phyloP scores from a whole-genome alignment of 163 green algal species.

The Prototheca cutis region DNA sequence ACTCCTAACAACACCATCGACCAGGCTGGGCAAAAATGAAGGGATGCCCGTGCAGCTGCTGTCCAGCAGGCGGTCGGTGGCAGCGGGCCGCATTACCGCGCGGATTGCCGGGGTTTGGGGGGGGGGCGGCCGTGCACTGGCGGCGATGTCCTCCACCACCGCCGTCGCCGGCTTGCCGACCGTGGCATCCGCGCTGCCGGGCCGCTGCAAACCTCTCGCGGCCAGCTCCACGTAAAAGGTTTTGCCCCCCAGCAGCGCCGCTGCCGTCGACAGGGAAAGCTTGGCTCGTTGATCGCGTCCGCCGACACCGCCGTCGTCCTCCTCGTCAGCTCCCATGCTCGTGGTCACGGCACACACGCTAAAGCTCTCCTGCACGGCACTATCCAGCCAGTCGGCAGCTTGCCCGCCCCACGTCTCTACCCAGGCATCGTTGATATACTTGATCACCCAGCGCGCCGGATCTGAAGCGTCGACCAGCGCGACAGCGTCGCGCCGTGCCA shows the following conservation, averaged over 20 bases:
- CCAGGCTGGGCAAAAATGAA: conserved; percentile 1
- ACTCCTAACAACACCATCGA: not conserved
- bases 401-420: conserved; percentile 3
- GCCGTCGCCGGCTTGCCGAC: too few relatives aligned
- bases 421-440: conserved; percentile 36
- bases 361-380: conserved; percentile 1
- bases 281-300: too few relatives aligned
- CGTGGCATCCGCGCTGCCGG: too few relatives aligned
- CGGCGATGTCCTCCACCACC: too few relatives aligned
- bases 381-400: not conserved
- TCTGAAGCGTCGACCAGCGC: conserved; percentile 31
- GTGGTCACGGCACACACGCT: not conserved
- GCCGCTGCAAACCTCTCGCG: too few relatives aligned
- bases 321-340: not conserved
- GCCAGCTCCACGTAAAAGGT: not conserved
- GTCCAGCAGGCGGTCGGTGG: not conserved
- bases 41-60: conserved; percentile 7
- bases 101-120: not conserved
- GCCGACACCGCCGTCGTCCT: not conserved
- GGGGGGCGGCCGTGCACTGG: not conserved
- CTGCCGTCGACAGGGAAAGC: too few relatives aligned
- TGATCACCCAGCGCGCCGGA: conserved; percentile 23
- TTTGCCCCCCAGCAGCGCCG: not conserved
- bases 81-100: not conserved
- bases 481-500: conserved; percentile 26